Conservation (phyloP, 208 protist genomes). For the Trypanosomatidae sp. region DNA sequence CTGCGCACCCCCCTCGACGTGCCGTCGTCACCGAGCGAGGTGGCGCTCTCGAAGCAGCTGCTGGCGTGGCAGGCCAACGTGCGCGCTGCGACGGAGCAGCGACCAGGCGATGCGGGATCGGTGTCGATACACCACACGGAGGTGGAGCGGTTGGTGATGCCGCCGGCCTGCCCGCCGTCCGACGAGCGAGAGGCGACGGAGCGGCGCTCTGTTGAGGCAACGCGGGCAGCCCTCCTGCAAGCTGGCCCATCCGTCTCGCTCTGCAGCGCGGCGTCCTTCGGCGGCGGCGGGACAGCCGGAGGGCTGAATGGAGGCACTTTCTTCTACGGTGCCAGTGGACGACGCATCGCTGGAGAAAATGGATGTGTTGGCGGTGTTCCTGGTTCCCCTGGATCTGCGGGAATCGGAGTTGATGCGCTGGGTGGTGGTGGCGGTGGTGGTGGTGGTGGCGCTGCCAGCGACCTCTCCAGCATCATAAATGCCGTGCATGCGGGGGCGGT, state of each 20-base stretch:
- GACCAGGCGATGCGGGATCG: slow-evolving; percentile 13
- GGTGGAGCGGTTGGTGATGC: slow-evolving; percentile 15
- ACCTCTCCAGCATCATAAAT: not conserved
- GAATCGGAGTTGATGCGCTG: no score
- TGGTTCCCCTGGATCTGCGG: no score
- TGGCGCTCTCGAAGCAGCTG: slow-evolving; percentile 36
- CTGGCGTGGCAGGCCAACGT: slow-evolving; percentile 23
- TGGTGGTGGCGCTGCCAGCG: not conserved
- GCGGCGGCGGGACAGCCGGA: slow-evolving; percentile 1
- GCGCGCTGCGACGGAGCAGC: not conserved
- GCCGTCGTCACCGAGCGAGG: slow-evolving; percentile 29
- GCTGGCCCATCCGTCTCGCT: slow-evolving; percentile 5
- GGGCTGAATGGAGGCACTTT: slow-evolving; percentile 6
- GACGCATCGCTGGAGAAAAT: slow-evolving; percentile 1
- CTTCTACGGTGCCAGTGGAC: slow-evolving; percentile 23
- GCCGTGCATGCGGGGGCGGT: not conserved
- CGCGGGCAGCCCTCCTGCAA: slow-evolving; percentile 12
- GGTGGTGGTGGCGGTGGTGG: no score
- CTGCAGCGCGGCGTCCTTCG: slow-evolving; percentile 12
- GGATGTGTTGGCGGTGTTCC: no score
- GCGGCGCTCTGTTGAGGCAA: slow-evolving; percentile 12
- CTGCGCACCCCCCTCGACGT: slow-evolving; percentile 32
- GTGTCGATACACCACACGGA: slow-evolving; percentile 31
- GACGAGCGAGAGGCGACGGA: slow-evolving; percentile 38
- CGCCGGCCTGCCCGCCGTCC: slow-evolving; percentile 39